Base-by-base conservation (phyloP, 2,329 filamentous ascomycete species). In the Aspergillus intermedius region DNA sequence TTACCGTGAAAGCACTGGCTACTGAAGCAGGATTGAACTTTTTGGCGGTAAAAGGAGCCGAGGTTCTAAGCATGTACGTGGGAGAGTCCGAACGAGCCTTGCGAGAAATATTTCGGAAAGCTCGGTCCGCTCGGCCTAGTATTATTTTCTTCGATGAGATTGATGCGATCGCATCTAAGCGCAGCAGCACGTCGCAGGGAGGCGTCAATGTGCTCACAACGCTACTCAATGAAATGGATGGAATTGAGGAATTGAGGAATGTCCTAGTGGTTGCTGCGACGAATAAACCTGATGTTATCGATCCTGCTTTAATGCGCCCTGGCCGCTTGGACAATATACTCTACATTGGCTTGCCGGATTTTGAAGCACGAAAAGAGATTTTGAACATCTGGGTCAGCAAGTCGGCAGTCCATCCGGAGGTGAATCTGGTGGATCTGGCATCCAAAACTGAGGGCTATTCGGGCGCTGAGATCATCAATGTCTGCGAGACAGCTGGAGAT, bases 131-230 rank as follows among this genome's bases (percentile, higher is more conserved):
- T 7, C 83, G 84, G 45, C 91, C 91, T 0, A 90, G 87, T 64
- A 91, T 96, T 69, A 90, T 97, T 60, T 97, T 96, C 76, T 95
- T 96, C 57, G 91, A 97, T 65, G 91, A 97, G 67, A 93, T 97
- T 59, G 91, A 97, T 70, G 84, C 88, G 4, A 91, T 97, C 54
- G 87, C 77, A 34, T 77, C 77, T 30, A 75, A 75, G 68, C 61
- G 84, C 72, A 77, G 69, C 44, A 67, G 61, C 37, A 63, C 73
- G 37, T 72, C 75, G 46, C 67, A 79, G 12, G 75, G 74, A 22
- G 74, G 75, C 3, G 77, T 95, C 43, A 93, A 96, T 63, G 87
- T 95, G 41, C 79, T 96, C 12, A 91, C 90, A 0, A 94, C 91
- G 1, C 74, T 97, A 23, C 78, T 97, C 4, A 95, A 90, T 51